phyloP scores from a whole-genome alignment of 2,329 filamentous ascomycete species.

The Dactylonectria macrodidyma region DNA sequence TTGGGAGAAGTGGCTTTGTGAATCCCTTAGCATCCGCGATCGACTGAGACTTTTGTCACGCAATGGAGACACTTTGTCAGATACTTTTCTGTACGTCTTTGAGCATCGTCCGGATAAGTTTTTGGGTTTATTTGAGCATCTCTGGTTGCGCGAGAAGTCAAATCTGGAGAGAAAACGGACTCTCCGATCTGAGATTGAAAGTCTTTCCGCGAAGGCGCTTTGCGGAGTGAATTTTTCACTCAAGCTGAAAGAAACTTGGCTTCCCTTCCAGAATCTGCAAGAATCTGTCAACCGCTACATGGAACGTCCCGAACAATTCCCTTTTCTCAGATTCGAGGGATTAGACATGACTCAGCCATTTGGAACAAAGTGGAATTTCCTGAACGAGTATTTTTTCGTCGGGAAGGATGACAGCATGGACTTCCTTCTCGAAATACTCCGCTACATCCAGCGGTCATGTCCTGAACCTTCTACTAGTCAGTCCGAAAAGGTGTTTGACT shows the following conservation, averaged over 20 bases:
- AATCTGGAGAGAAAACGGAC: background rate
- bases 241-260: slow-evolving; percentile 24
- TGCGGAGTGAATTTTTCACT: slow-evolving; percentile 22
- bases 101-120: slow-evolving; percentile 14
- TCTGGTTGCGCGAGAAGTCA: slow-evolving; percentile 26
- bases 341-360: background rate
- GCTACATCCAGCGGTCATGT: background rate
- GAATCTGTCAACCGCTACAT: slow-evolving; percentile 23
- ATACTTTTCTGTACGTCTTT: slow-evolving; percentile 26
- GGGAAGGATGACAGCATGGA: slow-evolving; percentile 19
- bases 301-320: slow-evolving; percentile 22
- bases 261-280: slow-evolving; percentile 18
- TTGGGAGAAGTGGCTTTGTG: slow-evolving; percentile 29
- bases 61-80: slow-evolving; percentile 1
- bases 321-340: slow-evolving; percentile 12
- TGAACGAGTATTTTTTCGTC: slow-evolving; percentile 24
- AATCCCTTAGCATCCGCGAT: slow-evolving; percentile 18
- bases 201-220: slow-evolving; percentile 12
- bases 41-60: slow-evolving; percentile 24
- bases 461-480: background rate
- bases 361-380: slow-evolving; percentile 23
- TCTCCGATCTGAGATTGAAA: slow-evolving; percentile 4
- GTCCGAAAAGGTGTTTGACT: slow-evolving; percentile 12
- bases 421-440: slow-evolving; percentile 31
- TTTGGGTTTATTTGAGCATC: slow-evolving; percentile 31